Evolutionary conservation across 768 basidiomycete species (phyloP), one percentile per base, ranked within the genome.

Genomic region (Dioszegia hungarica): DNA sequence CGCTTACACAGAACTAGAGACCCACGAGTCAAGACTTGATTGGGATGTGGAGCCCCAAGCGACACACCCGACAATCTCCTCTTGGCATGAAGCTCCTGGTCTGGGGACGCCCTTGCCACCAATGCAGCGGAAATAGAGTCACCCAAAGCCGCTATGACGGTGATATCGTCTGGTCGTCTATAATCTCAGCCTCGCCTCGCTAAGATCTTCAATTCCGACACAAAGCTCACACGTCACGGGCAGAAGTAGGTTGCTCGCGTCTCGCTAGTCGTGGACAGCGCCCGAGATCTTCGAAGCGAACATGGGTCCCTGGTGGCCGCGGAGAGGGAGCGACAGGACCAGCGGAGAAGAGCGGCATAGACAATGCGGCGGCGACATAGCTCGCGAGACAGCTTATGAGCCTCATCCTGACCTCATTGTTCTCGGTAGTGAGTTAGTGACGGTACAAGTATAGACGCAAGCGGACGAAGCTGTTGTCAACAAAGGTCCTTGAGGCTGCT

Each of bases 51-150:
- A 36, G 34, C 34, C 17, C 17, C 34, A 36, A 36, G n/a, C n/a
- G n/a, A n/a, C n/a, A n/a, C n/a, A n/a, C n/a, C n/a, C n/a, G n/a
- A n/a, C n/a, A n/a, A n/a, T n/a, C n/a, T n/a, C n/a, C n/a, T n/a
- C n/a, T n/a, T n/a, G n/a, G n/a, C n/a, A n/a, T n/a, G n/a, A n/a
- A n/a, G n/a, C n/a, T 20, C 49, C 31, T 55, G 20, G 12, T 55
- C 44, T 10, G 41, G 62, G 10, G 61, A 43, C 14, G 67, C 50
- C 43, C 57, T 41, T 24, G 74, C 74, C 40, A 77, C 62, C 8
- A 70, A 40, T 0, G 66, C 76, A 6, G 75, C 76, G 2, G 76
- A 74, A 53, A 77, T 76, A 1, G 70, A 73, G 46, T 77, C 76
- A 12, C 76, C 76, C n/a, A 77, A 12, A 11, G 74, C 75, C 59